Evolutionary conservation across 441 rosid genomes (phyloP).

Genomic region (Erysimum pusillum): DNA sequence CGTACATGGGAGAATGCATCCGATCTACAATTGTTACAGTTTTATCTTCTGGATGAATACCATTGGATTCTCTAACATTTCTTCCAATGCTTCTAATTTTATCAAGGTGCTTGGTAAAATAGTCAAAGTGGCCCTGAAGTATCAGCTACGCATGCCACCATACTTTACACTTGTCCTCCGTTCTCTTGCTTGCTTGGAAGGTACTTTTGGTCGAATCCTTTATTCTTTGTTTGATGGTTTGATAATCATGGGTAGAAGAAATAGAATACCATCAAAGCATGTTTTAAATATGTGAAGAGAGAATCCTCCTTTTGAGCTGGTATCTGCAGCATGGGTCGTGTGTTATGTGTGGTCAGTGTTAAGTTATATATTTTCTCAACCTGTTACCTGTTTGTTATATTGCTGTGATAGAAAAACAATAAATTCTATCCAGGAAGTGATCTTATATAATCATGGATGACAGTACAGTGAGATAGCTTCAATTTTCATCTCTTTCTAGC

Average conservation of each 20-base stretch:
- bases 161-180: constrained; percentile 94
- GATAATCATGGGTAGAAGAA: constrained; percentile 16
- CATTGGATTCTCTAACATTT: constrained; percentile 3
- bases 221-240: constrained; percentile 23
- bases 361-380: not conserved
- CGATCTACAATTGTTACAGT: constrained; percentile 14
- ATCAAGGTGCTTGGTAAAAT: constrained; percentile 87
- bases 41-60: constrained; percentile 17
- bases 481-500: constrained; percentile 15
- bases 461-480: constrained; percentile 4
- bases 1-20: not conserved
- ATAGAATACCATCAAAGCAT: constrained; percentile 8
- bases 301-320: constrained; percentile 18
- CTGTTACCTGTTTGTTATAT: constrained; percentile 1
- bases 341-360: not conserved
- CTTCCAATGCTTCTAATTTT: constrained; percentile 20
- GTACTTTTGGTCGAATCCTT: constrained; percentile 51
- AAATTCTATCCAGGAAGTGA: constrained; percentile 1
- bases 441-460: constrained; percentile 11
- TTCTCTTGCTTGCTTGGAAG: constrained; percentile 97
- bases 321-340: constrained; percentile 11
- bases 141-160: constrained; percentile 97
- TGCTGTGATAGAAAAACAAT: not conserved
- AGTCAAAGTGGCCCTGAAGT: constrained; percentile 87
- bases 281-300: constrained; percentile 1